phyloP scores from a whole-genome alignment of 2,329 filamentous ascomycete species.

The Lachnellula hyalina region DNA sequence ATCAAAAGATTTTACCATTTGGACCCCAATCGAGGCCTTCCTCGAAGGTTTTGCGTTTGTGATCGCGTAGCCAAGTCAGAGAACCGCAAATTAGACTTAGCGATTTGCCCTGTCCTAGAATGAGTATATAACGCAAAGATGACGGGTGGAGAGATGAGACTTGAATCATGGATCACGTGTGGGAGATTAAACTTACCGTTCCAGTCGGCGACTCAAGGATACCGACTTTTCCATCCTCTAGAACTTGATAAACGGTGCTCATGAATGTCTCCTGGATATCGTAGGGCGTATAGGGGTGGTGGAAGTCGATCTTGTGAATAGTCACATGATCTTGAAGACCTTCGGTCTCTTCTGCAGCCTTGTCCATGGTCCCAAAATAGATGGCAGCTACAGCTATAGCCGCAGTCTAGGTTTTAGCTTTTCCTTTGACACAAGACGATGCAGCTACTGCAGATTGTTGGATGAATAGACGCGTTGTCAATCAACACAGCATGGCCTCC shows the following conservation, averaged over 20 bases:
- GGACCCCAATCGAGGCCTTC: constrained; percentile 23
- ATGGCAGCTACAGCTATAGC: background rate
- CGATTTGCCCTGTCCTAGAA: constrained; percentile 54
- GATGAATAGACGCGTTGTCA: background rate
- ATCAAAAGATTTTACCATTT: constrained; percentile 13
- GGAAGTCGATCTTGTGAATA: constrained; percentile 41
- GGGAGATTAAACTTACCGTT: constrained; percentile 32
- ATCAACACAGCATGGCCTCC: background rate
- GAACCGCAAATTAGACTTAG: constrained; percentile 67
- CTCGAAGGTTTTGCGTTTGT: constrained; percentile 45
- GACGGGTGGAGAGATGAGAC: background rate
- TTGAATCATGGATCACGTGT: constrained; percentile 1
- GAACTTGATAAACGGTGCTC: constrained; percentile 60
- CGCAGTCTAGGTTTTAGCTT: background rate
- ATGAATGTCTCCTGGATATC: constrained; percentile 67
- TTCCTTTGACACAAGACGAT: too few species aligned
- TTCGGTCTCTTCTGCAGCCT: background rate
- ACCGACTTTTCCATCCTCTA: constrained; percentile 61
- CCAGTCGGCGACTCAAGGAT: constrained; percentile 72
- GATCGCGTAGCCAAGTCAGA: constrained; percentile 65
- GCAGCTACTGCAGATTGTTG: background rate
- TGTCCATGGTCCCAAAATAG: background rate
- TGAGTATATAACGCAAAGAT: background rate
- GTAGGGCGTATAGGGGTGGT: constrained; percentile 68
- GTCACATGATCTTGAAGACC: background rate